Evolutionary conservation across 2,329 filamentous ascomycete species (phyloP), one percentile per base, ranked within the genome.

Genomic region (Aureobasidium leucospermi): DNA sequence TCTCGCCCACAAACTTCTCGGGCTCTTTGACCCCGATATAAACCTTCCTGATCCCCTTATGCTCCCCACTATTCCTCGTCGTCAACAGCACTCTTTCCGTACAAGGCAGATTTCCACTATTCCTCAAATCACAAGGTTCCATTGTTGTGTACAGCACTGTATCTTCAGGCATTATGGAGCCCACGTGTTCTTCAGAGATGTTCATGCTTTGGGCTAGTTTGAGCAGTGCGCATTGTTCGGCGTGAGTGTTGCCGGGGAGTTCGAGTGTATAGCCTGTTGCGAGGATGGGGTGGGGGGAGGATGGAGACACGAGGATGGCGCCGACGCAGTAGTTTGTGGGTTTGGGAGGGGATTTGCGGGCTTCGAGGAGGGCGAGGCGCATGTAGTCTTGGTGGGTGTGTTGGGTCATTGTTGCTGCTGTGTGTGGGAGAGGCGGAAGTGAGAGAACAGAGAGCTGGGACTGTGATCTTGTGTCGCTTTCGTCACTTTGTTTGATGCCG

Each of bases 271-370:
- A 97, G 58, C 94, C 93, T 1, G 89, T 89, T 0, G 88, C 83
- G 31, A 95, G 79, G 60, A 95, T 78, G 29, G 75, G 43, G 74
- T 74, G 13, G 78, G 71, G 60, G 85, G 80, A 47, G 1, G 65
- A 65, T 8, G 67, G 66, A 1, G 66, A 65, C 9, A 71, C 63
- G 41, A 97, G 80, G n/a, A 96, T 73, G n/a, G 94, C 94, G 43
- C 94, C 94, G 23, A 99, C 92, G 61, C 93, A 85, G 77, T 91
- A 99, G 73, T 97, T 97, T 55, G 90, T 91, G 2, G 92, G 88
- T 67, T 88, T 91, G 31, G 90, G 90, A 2, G 90, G 89, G 10
- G 92, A 96, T 64, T 87, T 82, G 38, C 81, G 80, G 11, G 94
- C 92, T 63, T 91, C 79, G n/a, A 80, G 75, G 60, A 97, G 82